Base-by-base conservation (phyloP, 139 green algal genomes). In the Pseudopediastrum boryanum region DNA sequence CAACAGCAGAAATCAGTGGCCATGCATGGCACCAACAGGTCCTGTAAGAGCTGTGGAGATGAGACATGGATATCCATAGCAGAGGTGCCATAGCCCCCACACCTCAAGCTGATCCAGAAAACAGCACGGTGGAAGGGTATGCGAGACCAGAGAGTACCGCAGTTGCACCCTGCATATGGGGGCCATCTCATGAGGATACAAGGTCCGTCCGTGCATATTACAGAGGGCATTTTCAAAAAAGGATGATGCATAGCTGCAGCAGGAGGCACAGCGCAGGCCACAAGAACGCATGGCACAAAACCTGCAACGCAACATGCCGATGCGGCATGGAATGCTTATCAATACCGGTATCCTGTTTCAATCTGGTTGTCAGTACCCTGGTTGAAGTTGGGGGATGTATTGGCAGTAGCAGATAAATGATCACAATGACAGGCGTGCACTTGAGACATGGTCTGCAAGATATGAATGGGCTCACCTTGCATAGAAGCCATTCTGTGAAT, bases 401-500 rank as follows among this genome's bases (percentile, higher is more conserved):
- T 19, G 29, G 48, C 69, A 46, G 69, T 16, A 50, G 70, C 50
- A 16, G 23, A 8, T 16, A 67, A 35, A 25, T 23, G 35, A 21
- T 16, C 38, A 56, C 16, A 25, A 39, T 16, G 12, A 39, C 27
- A 29, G n/a, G 21, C 43, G 6, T 42, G 64, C 38, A 72, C 3
- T 9, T 12, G 23, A 33, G 79, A 44, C 80, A 77, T 67, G 72
- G 72, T 39, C 69, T 25, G 52, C 33, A 35, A 79, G 21, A 8
- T 27, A 13, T n/a, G 25, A 42, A 13, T 5, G 12, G 25, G n/a
- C 75, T 36, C 65, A 82, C 76, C 64, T 72, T 33, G 50, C 41
- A 44, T 84, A 95, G 62, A 85, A 87, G 7, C 91, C 90, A 66
- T 83, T 79, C 0, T 33, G 42, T 2, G 48, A 35, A 10, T 63